These are phyloP conservation scores for Clavispora carvajalis DNA, from an alignment of 805 yeast species.

Conservation along the genomic window DNA sequence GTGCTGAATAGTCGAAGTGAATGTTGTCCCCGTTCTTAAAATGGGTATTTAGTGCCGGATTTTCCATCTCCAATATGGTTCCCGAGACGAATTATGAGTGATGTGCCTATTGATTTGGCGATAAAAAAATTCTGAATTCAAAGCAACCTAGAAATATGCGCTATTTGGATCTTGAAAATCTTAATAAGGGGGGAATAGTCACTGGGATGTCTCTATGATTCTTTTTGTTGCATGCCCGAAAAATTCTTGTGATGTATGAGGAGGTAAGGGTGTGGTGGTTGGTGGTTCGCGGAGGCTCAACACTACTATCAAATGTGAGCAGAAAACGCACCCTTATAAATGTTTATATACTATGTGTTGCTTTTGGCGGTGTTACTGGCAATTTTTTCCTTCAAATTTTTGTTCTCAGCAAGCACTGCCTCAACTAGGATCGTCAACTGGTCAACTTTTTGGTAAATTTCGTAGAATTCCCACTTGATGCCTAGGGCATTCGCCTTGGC, in stretches of 20 bases:
- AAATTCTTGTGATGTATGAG: slow-evolving; percentile 3
- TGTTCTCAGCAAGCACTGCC: slow-evolving; percentile 31
- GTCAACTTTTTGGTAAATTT: slow-evolving; percentile 49
- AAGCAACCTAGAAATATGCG: not conserved
- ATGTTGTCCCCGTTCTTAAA: slow-evolving; percentile 31
- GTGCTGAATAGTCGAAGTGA: slow-evolving; percentile 21
- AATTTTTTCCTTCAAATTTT: slow-evolving; percentile 12
- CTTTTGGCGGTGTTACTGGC: not conserved
- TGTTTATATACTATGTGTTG: not conserved
- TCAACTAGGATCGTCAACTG: slow-evolving; percentile 38
- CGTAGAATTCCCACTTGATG: slow-evolving; percentile 60
- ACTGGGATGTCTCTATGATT: not conserved
- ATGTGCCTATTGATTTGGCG: no score
- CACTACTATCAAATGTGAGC: not conserved
- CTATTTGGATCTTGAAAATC: no score
- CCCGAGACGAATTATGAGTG: not conserved
- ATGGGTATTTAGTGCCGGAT: slow-evolving; percentile 2
- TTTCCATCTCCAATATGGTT: not conserved
- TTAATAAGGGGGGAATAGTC: no score
- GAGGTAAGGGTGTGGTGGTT: slow-evolving; percentile 1
- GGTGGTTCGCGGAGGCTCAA: not conserved
- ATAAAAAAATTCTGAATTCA: no score
- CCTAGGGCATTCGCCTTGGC: slow-evolving; percentile 49
- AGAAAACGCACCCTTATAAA: not conserved
- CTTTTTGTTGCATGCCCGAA: slow-evolving; percentile 1